These are phyloP conservation scores for Oxyria digyna DNA, from an alignment of 148 eudicot species.

Conservation along the genomic window DNA sequence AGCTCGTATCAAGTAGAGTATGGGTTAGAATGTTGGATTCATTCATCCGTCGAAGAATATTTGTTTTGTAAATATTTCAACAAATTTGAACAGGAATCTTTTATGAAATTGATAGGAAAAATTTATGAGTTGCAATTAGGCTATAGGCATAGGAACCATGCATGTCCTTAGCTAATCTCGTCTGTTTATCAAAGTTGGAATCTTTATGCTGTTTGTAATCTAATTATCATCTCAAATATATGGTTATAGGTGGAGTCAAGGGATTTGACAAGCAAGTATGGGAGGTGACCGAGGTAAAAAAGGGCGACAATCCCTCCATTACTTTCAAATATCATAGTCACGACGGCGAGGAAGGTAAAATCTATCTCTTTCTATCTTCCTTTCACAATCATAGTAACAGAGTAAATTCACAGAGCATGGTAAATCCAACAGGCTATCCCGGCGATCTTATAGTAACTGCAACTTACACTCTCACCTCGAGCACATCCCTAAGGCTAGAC, in stretches of 20 bases:
- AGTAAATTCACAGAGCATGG: no score
- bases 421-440: constrained; percentile 60
- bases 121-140: background rate
- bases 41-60: background rate
- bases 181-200: no score
- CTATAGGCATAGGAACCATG: background rate
- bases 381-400: background rate
- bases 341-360: constrained; percentile 95
- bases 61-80: background rate
- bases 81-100: background rate
- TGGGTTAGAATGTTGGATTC: no score
- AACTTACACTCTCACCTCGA: constrained; percentile 71
- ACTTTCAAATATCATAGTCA: constrained; percentile 69
- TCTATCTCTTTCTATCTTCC: constrained; percentile 12
- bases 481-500: constrained; percentile 75
- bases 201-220: background rate
- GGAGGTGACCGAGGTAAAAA: constrained; percentile 70
- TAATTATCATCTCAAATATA: background rate
- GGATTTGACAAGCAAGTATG: constrained; percentile 88
- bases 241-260: constrained; percentile 60
- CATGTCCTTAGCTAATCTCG: background rate
- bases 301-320: constrained; percentile 71
- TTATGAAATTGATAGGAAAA: background rate
- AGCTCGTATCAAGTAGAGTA: no score
- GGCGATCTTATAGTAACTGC: constrained; percentile 77